phyloP scores from a whole-genome alignment of 352 stramenopile species.

The Blastocystis sp. region DNA sequence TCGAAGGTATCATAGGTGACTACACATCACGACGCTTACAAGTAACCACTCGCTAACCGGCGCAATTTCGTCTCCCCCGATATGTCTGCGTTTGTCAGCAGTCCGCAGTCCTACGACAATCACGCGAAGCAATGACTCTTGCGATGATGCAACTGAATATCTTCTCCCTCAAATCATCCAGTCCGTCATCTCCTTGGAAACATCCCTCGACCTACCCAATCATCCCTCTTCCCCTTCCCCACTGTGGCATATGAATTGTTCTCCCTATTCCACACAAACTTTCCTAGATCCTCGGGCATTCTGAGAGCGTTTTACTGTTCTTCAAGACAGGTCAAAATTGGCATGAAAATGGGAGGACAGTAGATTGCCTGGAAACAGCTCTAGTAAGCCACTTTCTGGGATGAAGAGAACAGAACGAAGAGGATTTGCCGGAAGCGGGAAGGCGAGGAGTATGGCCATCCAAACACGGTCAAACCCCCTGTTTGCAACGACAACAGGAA shows the following conservation, averaged over 20 bases:
- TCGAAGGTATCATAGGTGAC: conserved; percentile 41
- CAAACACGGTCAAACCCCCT: no score
- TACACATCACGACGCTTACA: neutral
- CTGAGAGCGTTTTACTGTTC: neutral
- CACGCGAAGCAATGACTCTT: neutral
- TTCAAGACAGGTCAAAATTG: neutral
- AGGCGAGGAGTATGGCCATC: no score
- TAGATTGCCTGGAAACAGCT: no score
- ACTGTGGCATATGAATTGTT: neutral
- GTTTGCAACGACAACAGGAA: no score
- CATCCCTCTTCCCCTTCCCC: neutral
- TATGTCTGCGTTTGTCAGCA: conserved; percentile 57
- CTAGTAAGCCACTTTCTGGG: no score
- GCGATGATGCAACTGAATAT: conserved; percentile 30
- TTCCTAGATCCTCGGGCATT: conserved; percentile 11
- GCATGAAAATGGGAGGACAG: no score
- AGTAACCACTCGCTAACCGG: conserved; percentile 7
- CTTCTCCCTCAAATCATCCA: neutral
- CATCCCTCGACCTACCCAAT: conserved; percentile 32
- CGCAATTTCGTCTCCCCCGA: conserved; percentile 49
- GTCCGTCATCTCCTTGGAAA: neutral
- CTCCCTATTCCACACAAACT: conserved; percentile 54
- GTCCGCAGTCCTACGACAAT: conserved; percentile 25
- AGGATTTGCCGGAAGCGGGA: no score
- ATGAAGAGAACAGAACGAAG: no score